phyloP scores from a whole-genome alignment of 164 flowering plant species.

The Protea cynaroides region DNA sequence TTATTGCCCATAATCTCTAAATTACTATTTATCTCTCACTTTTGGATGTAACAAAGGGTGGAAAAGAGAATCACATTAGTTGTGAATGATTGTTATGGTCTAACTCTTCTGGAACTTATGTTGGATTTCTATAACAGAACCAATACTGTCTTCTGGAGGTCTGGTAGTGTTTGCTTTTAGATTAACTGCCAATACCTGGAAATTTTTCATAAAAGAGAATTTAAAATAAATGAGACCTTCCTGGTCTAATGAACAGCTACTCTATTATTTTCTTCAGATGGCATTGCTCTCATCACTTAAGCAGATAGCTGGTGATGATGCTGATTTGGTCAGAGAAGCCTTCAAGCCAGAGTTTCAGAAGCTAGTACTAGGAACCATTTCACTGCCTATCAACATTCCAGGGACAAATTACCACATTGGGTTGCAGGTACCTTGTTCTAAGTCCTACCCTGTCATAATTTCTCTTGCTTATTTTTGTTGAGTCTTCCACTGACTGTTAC shows the following conservation, averaged over 20 bases:
- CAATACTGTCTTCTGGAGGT: background rate
- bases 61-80: too few relatives aligned
- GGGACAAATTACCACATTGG: conserved; percentile 76
- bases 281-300: conserved; percentile 71
- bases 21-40: too few relatives aligned
- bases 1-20: too few relatives aligned
- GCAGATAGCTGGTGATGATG: conserved; percentile 65
- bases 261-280: conserved; percentile 49
- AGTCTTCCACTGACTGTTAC: background rate
- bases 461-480: background rate
- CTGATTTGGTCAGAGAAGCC: conserved; percentile 30
- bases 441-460: background rate
- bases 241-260: background rate
- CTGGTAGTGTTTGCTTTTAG: background rate
- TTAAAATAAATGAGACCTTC: background rate
- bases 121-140: background rate
- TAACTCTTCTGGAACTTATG: background rate
- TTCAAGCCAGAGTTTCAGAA: conserved; percentile 82
- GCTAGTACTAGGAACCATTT: conserved; percentile 81
- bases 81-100: background rate
- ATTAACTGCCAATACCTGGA: too few relatives aligned
- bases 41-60: too few relatives aligned
- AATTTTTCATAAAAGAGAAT: too few relatives aligned
- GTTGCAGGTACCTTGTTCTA: conserved; percentile 43
- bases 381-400: conserved; percentile 87